These are phyloP conservation scores for Lojkania enalia DNA, from an alignment of 2,329 filamentous ascomycete species.

Conservation along the genomic window DNA sequence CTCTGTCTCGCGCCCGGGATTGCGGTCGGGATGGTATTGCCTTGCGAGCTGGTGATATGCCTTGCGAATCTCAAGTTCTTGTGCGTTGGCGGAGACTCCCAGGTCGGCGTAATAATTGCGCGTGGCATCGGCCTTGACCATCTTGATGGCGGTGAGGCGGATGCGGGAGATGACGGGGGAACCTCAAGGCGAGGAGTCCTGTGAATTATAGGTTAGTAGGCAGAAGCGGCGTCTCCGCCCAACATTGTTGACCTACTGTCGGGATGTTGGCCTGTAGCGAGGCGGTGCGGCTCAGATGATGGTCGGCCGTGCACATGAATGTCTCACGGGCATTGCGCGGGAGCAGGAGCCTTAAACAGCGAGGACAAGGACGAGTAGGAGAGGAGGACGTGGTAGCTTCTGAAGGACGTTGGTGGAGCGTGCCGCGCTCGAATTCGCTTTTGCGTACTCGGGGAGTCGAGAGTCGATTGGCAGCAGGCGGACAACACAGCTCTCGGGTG, in stretches of 20 bases:
- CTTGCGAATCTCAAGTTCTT: slow-evolving; percentile 77
- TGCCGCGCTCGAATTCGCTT: too few species aligned
- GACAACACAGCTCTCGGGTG: too few species aligned
- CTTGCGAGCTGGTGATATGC: slow-evolving; percentile 84
- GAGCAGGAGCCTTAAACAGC: too few species aligned
- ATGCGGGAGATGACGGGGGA: not conserved
- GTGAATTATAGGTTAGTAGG: slow-evolving; percentile 5
- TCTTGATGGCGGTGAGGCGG: slow-evolving; percentile 45
- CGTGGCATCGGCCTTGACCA: slow-evolving; percentile 69
- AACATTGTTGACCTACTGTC: not conserved
- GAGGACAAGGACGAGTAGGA: too few species aligned
- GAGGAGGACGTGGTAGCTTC: too few species aligned
- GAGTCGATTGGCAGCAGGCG: too few species aligned
- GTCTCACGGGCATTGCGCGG: slow-evolving; percentile 25
- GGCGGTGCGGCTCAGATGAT: slow-evolving; percentile 42
- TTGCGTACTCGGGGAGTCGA: too few species aligned
- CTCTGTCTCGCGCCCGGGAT: slow-evolving; percentile 78
- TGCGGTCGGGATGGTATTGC: slow-evolving; percentile 86
- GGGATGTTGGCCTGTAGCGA: slow-evolving; percentile 17
- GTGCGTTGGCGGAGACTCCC: slow-evolving; percentile 68
- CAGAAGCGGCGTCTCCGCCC: slow-evolving; percentile 1
- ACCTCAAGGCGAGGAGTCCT: slow-evolving; percentile 3
- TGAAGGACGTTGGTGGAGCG: too few species aligned
- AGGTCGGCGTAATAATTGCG: slow-evolving; percentile 87
- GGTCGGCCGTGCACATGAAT: slow-evolving; percentile 28